Base-by-base conservation (phyloP, 192 early-diverging fungal genomes). In the Umbelopsis sp. region DNA sequence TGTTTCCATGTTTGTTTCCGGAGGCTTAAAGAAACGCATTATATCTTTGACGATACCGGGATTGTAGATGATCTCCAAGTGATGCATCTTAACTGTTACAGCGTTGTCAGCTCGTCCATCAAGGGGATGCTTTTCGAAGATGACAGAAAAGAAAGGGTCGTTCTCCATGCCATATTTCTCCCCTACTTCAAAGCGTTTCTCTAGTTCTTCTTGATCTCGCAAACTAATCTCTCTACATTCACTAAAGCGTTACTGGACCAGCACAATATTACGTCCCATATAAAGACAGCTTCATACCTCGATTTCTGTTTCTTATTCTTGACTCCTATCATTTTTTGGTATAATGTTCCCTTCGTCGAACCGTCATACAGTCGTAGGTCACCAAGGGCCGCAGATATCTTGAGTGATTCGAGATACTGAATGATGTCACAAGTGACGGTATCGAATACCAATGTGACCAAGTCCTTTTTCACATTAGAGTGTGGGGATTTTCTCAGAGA, bases 51-150 rank as follows among this genome's bases (percentile, higher is more conserved):
- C 84, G 10, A 90, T 83, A 0, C 68, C 69, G 1, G 92, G 93
- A 53, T 91, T 92, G 80, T 93, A 89, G 22, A 94, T 85, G 50
- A 96, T 88, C 66, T 93, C 86, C 34, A 96, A 77, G 38, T 93
- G 90, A 41, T 91, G 85, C 82, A 94, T 92, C 32, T 82, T 81
- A 26, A 96, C 80, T 7, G 81, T 82, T 3, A 96, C 65, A 1
- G 90, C 88, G 25, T 91, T 84, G 72, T 94, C 92, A 0, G 92
- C 93, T 21, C 89, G 83, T 22, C 79, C 86, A 66, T 91, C 90
- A 16, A 93, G 71, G 6, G 95, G 95, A 20, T 90, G 86, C 66
- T 90, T 82, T 70, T 95, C 91, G 72, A 90, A 91, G 8, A 79
- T 72, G 47, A 91, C 54, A 0, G 52, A 45, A 65, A 93, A 89